These are phyloP conservation scores for Irpex rosettiformis DNA, from an alignment of 1,284 basidiomycete species.

Conservation along the genomic window DNA sequence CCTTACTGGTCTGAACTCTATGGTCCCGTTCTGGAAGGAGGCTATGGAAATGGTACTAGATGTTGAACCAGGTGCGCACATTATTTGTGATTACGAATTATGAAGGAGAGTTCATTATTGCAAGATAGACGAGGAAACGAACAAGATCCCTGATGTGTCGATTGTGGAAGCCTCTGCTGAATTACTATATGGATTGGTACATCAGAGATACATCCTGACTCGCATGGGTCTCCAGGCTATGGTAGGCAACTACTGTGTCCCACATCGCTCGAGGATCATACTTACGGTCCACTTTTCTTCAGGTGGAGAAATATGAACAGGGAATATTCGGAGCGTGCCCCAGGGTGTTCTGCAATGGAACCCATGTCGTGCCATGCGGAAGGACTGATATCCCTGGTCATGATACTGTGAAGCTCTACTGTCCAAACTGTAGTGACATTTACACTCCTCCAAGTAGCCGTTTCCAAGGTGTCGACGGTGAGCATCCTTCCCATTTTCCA, in stretches of 20 bases:
- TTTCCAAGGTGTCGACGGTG: slow-evolving; percentile 95
- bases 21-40: slow-evolving; percentile 99
- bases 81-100: slow-evolving; percentile 13
- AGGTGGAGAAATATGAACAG: slow-evolving; percentile 96
- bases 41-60: slow-evolving; percentile 99
- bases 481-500: slow-evolving; percentile 3
- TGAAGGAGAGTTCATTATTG: neutral
- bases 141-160: slow-evolving; percentile 91
- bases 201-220: slow-evolving; percentile 96
- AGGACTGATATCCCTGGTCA: slow-evolving; percentile 95
- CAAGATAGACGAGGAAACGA: slow-evolving; percentile 81
- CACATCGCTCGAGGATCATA: neutral
- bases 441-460: slow-evolving; percentile 94
- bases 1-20: slow-evolving; percentile 89
- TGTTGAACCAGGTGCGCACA: slow-evolving; percentile 88
- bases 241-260: slow-evolving; percentile 45
- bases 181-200: slow-evolving; percentile 95
- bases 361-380: slow-evolving; percentile 93
- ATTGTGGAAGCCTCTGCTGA: slow-evolving; percentile 98
- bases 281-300: slow-evolving; percentile 13
- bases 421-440: slow-evolving; percentile 97
- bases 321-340: slow-evolving; percentile 95
- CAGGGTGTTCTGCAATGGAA: slow-evolving; percentile 89
- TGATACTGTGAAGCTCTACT: slow-evolving; percentile 98
- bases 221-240: slow-evolving; percentile 92